Percentiles rank a stretch among this genome's conserved stretches.
phyloP scores from a whole-genome alignment of 257 asterid genomes.

The Misopates orontium region DNA sequence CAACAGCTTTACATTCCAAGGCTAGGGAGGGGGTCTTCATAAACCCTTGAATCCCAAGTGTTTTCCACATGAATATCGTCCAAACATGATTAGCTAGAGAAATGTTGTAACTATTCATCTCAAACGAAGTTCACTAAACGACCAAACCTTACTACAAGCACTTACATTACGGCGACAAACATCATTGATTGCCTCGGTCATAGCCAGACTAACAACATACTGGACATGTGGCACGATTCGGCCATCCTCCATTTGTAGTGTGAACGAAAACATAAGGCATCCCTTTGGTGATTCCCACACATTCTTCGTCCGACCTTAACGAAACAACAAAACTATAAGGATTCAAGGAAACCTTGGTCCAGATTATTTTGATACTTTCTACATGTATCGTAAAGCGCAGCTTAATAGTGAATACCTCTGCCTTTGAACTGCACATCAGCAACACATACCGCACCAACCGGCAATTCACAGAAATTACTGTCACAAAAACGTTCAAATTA shows the following conservation, averaged over 20 bases:
- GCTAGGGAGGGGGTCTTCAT: too few species aligned
- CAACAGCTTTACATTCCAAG: too few species aligned
- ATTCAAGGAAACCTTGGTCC: conserved; percentile 2
- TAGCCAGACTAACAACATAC: conserved; percentile 83
- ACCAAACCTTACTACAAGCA: conserved; percentile 11
- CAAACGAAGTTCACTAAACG: background rate
- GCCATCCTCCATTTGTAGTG: conserved; percentile 91
- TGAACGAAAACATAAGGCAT: conserved; percentile 89
- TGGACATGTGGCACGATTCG: conserved; percentile 85
- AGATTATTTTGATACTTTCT: background rate
- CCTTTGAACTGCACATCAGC: conserved; percentile 91
- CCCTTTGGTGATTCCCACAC: conserved; percentile 97
- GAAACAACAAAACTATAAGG: conserved; percentile 19
- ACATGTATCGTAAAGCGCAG: conserved; percentile 9
- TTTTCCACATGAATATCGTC: conserved; percentile 4
- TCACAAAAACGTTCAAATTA: conserved; percentile 9
- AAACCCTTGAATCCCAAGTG: conserved; percentile 7
- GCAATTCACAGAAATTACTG: conserved; percentile 80
- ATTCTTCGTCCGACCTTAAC: conserved; percentile 77
- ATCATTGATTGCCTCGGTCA: conserved; percentile 84
- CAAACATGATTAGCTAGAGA: conserved; percentile 1
- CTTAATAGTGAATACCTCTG: conserved; percentile 56
- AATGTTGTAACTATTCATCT: conserved; percentile 11
- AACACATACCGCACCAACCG: conserved; percentile 82
- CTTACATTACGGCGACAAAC: conserved; percentile 67